A percentile compares a stretch with the other conserved stretches of the same genome.
Evolutionary conservation across 2,329 filamentous ascomycete species (phyloP).

Genomic region (Colletotrichum horii): DNA sequence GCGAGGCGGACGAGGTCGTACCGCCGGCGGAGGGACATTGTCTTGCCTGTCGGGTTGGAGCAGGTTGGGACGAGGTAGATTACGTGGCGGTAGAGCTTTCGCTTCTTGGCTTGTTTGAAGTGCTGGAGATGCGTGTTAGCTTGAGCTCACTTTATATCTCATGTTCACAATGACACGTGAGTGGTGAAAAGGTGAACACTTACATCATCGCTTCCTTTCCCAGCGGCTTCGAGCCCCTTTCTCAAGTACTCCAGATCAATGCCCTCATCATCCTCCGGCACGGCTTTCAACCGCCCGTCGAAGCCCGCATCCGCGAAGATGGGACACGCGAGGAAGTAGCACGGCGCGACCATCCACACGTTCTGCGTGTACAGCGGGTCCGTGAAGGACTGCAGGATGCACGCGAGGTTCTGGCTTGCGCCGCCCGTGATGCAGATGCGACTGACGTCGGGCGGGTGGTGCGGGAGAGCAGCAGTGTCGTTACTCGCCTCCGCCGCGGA

Average conservation of each 20-base stretch:
- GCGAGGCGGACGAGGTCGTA: constrained; percentile 76
- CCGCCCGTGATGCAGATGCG: constrained; percentile 85
- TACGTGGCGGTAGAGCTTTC: constrained; percentile 84
- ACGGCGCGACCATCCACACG: constrained; percentile 82
- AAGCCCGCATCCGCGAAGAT: constrained; percentile 87
- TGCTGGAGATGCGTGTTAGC: not conserved
- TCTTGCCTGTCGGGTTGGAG: constrained; percentile 85
- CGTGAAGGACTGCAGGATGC: constrained; percentile 78
- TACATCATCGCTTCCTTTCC: not conserved
- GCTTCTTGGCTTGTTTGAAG: constrained; percentile 27
- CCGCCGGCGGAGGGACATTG: constrained; percentile 75
- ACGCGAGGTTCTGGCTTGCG: constrained; percentile 82
- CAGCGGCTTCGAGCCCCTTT: constrained; percentile 41
- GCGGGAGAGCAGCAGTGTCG: not conserved
- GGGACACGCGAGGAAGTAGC: constrained; percentile 84
- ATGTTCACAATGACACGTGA: not conserved
- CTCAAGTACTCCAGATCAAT: constrained; percentile 70
- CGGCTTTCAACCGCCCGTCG: constrained; percentile 65
- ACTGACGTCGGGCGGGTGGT: constrained; percentile 44
- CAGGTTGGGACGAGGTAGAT: constrained; percentile 91
- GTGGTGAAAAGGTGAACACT: not conserved
- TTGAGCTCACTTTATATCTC: not conserved
- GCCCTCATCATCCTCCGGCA: constrained; percentile 80
- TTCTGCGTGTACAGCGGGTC: constrained; percentile 77
- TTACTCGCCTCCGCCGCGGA: not conserved